Conservation (phyloP, 768 basidiomycete species). For the Thelephora ganbajun region DNA sequence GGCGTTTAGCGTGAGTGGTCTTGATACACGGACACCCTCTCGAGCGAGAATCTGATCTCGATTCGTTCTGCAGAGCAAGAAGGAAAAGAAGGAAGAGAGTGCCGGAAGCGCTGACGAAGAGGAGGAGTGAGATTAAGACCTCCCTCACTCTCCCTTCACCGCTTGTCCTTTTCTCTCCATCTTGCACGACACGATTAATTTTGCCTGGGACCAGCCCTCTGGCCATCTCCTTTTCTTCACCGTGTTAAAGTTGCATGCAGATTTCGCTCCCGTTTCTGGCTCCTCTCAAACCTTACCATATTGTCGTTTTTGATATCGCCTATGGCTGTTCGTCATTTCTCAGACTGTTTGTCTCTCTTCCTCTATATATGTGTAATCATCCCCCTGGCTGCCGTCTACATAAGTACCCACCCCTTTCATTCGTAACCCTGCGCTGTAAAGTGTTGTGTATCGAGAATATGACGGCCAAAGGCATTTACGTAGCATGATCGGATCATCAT, state of each 20-base stretch:
- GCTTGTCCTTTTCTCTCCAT: background rate
- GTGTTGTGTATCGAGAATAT: too few relatives aligned
- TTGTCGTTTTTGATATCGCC: background rate
- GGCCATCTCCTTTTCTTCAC: background rate
- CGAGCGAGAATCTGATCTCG: constrained; percentile 5
- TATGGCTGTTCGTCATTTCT: too few relatives aligned
- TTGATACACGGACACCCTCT: background rate
- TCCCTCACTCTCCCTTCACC: background rate
- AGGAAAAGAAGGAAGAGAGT: constrained; percentile 18
- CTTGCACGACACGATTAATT: too few relatives aligned
- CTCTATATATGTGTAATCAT: too few relatives aligned
- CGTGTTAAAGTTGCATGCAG: background rate
- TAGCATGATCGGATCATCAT: too few relatives aligned
- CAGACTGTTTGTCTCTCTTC: background rate
- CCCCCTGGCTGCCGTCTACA: too few relatives aligned
- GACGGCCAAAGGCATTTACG: too few relatives aligned
- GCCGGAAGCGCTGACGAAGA: constrained; percentile 30
- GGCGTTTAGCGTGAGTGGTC: constrained; percentile 24
- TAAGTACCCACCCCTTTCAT: too few relatives aligned
- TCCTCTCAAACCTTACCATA: background rate
- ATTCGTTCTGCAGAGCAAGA: constrained; percentile 19
- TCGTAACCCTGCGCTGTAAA: too few relatives aligned
- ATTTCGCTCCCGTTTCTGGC: background rate
- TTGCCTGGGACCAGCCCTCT: background rate
- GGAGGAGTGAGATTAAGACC: constrained; percentile 18